Conservation (phyloP, 2,329 filamentous ascomycete genomes). For the Colletotrichum euphorbiae region DNA sequence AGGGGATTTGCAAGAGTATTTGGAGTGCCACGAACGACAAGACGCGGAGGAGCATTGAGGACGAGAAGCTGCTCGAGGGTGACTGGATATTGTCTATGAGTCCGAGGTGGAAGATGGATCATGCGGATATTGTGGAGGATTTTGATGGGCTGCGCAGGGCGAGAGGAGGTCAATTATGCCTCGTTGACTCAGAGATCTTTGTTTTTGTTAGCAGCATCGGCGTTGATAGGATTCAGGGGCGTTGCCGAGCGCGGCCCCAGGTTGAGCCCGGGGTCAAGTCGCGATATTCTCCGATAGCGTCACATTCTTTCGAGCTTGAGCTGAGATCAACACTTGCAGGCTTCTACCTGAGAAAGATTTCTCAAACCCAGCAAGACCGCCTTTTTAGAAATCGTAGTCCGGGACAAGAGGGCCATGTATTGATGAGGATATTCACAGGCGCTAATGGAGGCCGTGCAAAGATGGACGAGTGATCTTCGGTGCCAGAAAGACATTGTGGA, state of each 20-base stretch:
- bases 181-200: background rate
- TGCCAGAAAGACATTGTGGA: background rate
- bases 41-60: conserved; percentile 31
- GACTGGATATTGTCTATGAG: conserved; percentile 39
- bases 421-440: background rate
- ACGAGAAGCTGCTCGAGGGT: conserved; percentile 33
- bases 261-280: background rate
- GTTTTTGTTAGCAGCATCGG: conserved; percentile 2
- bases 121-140: conserved; percentile 37
- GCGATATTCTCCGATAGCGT: background rate
- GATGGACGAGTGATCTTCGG: background rate
- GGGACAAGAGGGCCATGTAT: background rate
- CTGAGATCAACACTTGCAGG: background rate
- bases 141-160: conserved; percentile 35
- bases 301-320: background rate
- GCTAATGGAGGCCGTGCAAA: background rate
- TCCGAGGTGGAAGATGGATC: conserved; percentile 32
- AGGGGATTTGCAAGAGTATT: conserved; percentile 37
- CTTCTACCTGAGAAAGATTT: conserved; percentile 15
- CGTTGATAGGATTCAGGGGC: conserved; percentile 9
- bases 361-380: background rate
- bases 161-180: background rate
- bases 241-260: background rate
- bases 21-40: conserved; percentile 26
- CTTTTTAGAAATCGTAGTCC: background rate